Percentiles rank a stretch among this genome's conserved stretches.
Conservation (phyloP, 176 grass and related monocot genomes). For the Calamus simplicifolius region DNA sequence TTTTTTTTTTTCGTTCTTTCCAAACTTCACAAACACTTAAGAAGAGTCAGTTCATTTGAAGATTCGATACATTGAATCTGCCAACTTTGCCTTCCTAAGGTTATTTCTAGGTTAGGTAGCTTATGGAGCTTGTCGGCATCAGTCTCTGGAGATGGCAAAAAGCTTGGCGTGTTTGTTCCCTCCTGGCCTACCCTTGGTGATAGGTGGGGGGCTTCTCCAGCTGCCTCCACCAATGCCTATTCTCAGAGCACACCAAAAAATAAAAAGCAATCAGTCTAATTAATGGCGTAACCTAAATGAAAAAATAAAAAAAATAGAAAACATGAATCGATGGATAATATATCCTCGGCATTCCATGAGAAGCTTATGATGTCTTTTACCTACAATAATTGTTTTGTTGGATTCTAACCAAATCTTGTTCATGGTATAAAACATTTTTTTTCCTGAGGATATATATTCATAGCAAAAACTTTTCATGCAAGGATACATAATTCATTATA, state of each 20-base stretch:
- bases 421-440: no score
- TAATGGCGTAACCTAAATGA: no score
- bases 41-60: constrained; percentile 49
- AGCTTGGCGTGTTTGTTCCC: constrained; percentile 8
- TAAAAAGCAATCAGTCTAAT: background rate
- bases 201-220: constrained; percentile 10
- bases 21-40: constrained; percentile 2
- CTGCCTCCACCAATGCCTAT: constrained; percentile 19
- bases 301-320: no score
- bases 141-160: background rate
- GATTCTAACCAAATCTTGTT: no score
- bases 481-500: no score
- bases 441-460: no score
- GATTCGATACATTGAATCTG: constrained; percentile 24
- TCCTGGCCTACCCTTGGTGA: constrained; percentile 14
- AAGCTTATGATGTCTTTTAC: no score
- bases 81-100: constrained; percentile 69
- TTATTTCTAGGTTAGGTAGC: constrained; percentile 64
- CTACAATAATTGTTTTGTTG: no score
- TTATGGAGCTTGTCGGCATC: constrained; percentile 26
- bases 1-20: background rate
- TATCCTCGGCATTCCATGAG: no score
- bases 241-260: background rate
- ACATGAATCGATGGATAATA: no score
- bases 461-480: no score